Evolutionary conservation across 106 monocot genomes (phyloP).

Genomic region (Vanilla planifolia): DNA sequence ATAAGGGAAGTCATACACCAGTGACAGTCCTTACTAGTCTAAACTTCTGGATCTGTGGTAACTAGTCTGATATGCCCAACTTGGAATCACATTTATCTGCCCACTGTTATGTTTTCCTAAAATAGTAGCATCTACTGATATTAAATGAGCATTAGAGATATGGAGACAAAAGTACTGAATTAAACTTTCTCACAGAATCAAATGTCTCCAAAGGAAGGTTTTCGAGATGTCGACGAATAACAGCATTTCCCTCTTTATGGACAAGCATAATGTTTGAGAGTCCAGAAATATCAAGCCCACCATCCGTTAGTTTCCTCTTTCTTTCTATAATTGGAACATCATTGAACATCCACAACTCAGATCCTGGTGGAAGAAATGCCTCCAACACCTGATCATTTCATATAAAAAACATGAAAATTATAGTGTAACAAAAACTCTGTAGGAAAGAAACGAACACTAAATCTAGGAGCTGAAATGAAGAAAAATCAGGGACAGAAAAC

Average conservation of each 20-base stretch:
- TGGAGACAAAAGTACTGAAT: too few relatives aligned
- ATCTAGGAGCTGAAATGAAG: not conserved
- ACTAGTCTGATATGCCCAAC: too few relatives aligned
- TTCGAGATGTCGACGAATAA: conserved; percentile 82
- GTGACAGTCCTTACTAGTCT: too few relatives aligned
- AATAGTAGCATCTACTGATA: too few relatives aligned
- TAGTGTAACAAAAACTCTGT: not conserved
- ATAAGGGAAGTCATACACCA: too few relatives aligned
- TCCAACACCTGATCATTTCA: conserved; percentile 62
- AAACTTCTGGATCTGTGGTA: too few relatives aligned
- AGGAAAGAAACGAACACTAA: not conserved
- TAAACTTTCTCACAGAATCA: conserved; percentile 97
- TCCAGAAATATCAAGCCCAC: conserved; percentile 61
- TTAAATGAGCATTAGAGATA: too few relatives aligned
- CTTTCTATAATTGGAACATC: conserved; percentile 83
- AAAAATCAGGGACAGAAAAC: not conserved
- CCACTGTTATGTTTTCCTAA: too few relatives aligned
- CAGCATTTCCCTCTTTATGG: conserved; percentile 90
- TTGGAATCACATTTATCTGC: too few relatives aligned
- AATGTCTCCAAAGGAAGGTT: conserved; percentile 80
- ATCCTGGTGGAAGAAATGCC: conserved; percentile 87
- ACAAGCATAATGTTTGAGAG: conserved; percentile 71
- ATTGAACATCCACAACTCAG: conserved; percentile 91
- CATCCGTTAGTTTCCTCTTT: conserved; percentile 72
- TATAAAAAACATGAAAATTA: not conserved